These are phyloP conservation scores for Linnemannia exigua DNA, from an alignment of 192 early-diverging fungal species.

Conservation along the genomic window DNA sequence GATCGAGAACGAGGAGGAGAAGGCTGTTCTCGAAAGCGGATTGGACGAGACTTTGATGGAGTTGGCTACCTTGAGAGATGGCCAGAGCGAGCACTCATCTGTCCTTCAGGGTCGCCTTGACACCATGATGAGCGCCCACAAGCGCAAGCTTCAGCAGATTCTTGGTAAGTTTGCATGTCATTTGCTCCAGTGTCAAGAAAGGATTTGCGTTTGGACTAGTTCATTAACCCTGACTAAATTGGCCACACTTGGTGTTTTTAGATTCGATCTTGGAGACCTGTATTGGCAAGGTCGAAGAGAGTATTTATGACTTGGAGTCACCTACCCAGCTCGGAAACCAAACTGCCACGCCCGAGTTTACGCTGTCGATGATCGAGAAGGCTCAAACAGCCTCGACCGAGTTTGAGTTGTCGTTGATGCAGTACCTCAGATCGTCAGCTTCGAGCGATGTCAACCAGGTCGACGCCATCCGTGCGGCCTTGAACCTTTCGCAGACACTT, in stretches of 20 bases:
- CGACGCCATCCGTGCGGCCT: slow-evolving; percentile 84
- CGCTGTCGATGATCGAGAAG: slow-evolving; percentile 92
- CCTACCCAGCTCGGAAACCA: slow-evolving; percentile 88
- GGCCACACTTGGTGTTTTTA: slow-evolving; percentile 17
- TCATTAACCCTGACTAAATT: no score
- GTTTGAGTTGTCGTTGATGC: slow-evolving; percentile 59
- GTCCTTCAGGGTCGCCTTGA: slow-evolving; percentile 73
- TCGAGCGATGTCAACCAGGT: slow-evolving; percentile 77
- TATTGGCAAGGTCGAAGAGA: slow-evolving; percentile 90
- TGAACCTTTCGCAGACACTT: slow-evolving; percentile 85
- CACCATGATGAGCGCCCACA: slow-evolving; percentile 72
- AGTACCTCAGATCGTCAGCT: slow-evolving; percentile 51
- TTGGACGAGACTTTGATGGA: slow-evolving; percentile 86
- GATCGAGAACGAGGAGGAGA: slow-evolving; percentile 90
- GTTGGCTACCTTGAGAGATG: slow-evolving; percentile 66
- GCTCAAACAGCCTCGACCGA: slow-evolving; percentile 77
- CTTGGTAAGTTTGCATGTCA: slow-evolving; percentile 58
- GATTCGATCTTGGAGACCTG: slow-evolving; percentile 92
- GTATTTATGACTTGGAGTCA: slow-evolving; percentile 88
- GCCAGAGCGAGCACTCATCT: slow-evolving; percentile 30
- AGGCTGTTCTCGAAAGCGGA: slow-evolving; percentile 81
- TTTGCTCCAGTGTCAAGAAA: background rate
- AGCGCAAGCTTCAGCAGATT: slow-evolving; percentile 79
- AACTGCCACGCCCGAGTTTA: slow-evolving; percentile 92
- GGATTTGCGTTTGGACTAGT: no score